Evolutionary conservation across 805 yeast genomes (phyloP).

Genomic region (Cyberlindnera subsufficiens): DNA sequence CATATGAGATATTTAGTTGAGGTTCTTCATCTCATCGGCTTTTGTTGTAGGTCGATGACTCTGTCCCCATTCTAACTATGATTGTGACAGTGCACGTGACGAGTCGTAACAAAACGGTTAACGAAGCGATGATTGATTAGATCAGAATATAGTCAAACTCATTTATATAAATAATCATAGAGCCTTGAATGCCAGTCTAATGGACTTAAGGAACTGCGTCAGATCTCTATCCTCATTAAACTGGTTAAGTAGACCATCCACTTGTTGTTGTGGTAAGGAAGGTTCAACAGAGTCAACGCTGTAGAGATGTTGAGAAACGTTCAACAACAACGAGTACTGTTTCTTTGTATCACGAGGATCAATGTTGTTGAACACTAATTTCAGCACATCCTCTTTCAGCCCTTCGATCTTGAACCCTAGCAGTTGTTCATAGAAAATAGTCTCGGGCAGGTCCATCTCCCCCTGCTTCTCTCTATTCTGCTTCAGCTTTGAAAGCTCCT

Average conservation of each 20-base stretch:
- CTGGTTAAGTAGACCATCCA: slow-evolving; percentile 10
- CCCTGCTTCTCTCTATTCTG: slow-evolving; percentile 37
- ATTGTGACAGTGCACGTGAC: no score
- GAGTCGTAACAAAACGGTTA: no score
- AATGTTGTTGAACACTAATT: slow-evolving; percentile 43
- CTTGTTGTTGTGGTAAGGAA: slow-evolving; percentile 21
- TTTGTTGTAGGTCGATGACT: no score
- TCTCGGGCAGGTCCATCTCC: slow-evolving; percentile 44
- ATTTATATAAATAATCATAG: slow-evolving; percentile 1
- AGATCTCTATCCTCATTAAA: slow-evolving; percentile 18
- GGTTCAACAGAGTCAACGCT: slow-evolving; percentile 35
- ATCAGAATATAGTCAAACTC: neutral
- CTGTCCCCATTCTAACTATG: no score
- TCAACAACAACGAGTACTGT: slow-evolving; percentile 39
- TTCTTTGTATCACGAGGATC: slow-evolving; percentile 36
- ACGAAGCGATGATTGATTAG: no score
- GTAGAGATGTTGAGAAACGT: slow-evolving; percentile 38
- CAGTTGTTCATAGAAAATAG: slow-evolving; percentile 43
- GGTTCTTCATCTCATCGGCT: neutral
- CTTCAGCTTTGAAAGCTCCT: slow-evolving; percentile 28
- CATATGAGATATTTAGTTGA: neutral
- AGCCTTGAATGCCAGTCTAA: slow-evolving; percentile 17
- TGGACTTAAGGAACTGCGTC: slow-evolving; percentile 17
- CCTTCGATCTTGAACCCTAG: slow-evolving; percentile 54
- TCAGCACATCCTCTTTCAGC: slow-evolving; percentile 37